phyloP scores from a whole-genome alignment of 768 basidiomycete genomes.

The Rhodotorula kratochvilovae region DNA sequence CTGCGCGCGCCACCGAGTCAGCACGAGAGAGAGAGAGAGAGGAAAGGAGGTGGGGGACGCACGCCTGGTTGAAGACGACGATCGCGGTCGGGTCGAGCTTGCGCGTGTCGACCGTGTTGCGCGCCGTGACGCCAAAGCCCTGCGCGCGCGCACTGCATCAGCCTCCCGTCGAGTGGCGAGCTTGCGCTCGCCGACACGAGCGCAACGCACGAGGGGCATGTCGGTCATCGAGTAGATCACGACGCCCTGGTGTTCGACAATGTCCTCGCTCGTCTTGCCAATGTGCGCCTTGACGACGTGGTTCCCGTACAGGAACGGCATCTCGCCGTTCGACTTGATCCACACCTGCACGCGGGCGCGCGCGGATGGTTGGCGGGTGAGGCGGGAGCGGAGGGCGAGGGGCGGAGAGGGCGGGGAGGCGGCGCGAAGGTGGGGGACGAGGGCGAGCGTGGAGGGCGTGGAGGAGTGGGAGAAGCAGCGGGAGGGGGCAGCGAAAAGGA shows the following conservation, averaged over 20 bases:
- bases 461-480: no score
- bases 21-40: no score
- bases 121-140: slow-evolving; percentile 94
- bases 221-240: slow-evolving; percentile 95
- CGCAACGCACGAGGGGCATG: slow-evolving; percentile 58
- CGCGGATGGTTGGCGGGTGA: fast-evolving
- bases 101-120: slow-evolving; percentile 89
- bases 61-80: slow-evolving; percentile 98
- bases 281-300: slow-evolving; percentile 97
- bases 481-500: no score
- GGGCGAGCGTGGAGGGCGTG: no score
- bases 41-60: no score
- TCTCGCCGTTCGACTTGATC: slow-evolving; percentile 99
- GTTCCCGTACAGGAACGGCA: slow-evolving; percentile 98
- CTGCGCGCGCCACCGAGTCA: slow-evolving; percentile 50
- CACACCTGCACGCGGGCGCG: slow-evolving; percentile 75
- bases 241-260: slow-evolving; percentile 97
- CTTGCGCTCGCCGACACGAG: slow-evolving; percentile 46
- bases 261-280: slow-evolving; percentile 98
- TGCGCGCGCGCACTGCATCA: slow-evolving; percentile 43
- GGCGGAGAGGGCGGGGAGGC: neutral
- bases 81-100: slow-evolving; percentile 97
- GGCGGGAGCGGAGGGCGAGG: neutral
- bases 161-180: neutral
- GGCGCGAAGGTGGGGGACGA: no score